phyloP scores from a whole-genome alignment of 495 filamentous ascomycete species.

The Barbatosphaeria neglecta region DNA sequence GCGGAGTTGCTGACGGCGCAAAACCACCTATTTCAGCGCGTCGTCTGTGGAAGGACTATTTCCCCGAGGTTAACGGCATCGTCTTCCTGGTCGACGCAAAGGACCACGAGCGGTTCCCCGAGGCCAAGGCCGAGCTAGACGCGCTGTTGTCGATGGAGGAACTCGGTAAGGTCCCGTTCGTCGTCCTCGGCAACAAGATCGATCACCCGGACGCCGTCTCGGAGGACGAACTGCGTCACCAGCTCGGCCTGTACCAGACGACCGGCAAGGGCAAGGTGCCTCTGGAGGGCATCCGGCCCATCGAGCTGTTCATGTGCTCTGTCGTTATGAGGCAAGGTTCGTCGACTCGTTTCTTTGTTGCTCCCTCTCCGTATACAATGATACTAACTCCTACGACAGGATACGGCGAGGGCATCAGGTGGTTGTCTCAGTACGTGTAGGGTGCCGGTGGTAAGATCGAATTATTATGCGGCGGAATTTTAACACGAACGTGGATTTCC shows the following conservation, averaged over 20 bases:
- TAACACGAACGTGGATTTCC: background rate
- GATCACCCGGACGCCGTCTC: constrained; percentile 90
- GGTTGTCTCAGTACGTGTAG: constrained; percentile 70
- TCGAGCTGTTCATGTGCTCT: constrained; percentile 98
- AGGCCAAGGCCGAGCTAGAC: constrained; percentile 94
- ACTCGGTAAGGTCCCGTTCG: constrained; percentile 82
- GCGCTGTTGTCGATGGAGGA: constrained; percentile 91
- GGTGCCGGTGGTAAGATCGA: background rate
- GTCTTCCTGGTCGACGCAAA: constrained; percentile 98
- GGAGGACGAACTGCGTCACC: constrained; percentile 86
- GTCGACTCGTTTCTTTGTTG: background rate
- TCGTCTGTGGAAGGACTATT: constrained; percentile 95
- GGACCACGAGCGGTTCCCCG: constrained; percentile 83
- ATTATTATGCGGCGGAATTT: constrained; percentile 1
- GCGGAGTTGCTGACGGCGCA: background rate
- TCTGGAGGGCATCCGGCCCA: constrained; percentile 85
- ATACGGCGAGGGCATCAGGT: constrained; percentile 69
- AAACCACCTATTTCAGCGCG: constrained; percentile 48
- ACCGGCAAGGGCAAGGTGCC: constrained; percentile 97
- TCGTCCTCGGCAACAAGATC: constrained; percentile 97
- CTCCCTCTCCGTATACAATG: constrained; percentile 10
- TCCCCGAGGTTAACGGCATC: constrained; percentile 95
- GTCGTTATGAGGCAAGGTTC: constrained; percentile 85
- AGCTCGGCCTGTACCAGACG: constrained; percentile 87
- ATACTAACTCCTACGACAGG: constrained; percentile 9